A percentile compares a stretch with the other conserved stretches of the same genome.
Conservation (phyloP, 2,329 filamentous ascomycete species). For the Pseudodiploospora longispora region DNA sequence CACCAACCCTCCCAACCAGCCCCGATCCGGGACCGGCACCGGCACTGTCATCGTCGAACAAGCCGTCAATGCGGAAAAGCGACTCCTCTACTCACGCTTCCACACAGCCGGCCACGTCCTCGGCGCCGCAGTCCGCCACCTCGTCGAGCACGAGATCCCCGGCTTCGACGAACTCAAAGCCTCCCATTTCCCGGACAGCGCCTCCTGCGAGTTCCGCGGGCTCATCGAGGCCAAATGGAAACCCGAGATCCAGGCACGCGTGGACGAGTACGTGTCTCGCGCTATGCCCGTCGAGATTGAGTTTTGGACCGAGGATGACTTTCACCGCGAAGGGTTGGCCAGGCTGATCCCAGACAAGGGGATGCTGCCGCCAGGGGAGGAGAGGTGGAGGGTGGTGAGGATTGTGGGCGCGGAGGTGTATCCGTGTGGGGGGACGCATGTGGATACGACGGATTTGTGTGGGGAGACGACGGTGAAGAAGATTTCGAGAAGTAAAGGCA, state of each 20-base stretch:
- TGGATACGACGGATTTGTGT: slow-evolving; percentile 49
- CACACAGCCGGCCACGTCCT: slow-evolving; percentile 71
- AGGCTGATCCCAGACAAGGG: slow-evolving; percentile 45
- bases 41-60: slow-evolving; percentile 43
- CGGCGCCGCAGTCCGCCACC: slow-evolving; percentile 55
- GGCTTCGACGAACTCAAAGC: slow-evolving; percentile 62
- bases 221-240: slow-evolving; percentile 57
- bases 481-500: slow-evolving; percentile 57
- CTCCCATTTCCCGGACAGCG: slow-evolving; percentile 60
- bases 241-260: slow-evolving; percentile 49
- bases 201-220: slow-evolving; percentile 60
- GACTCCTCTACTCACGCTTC: slow-evolving; percentile 56
- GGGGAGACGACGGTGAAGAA: slow-evolving; percentile 58
- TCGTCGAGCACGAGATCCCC: slow-evolving; percentile 42
- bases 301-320: slow-evolving; percentile 60
- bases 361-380: slow-evolving; percentile 34
- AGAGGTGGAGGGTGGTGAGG: slow-evolving; percentile 58
- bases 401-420: slow-evolving; percentile 63
- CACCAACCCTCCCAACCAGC: slow-evolving; percentile 10
- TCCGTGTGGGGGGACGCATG: slow-evolving; percentile 70
- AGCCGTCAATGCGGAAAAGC: slow-evolving; percentile 50
- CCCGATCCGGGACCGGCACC: slow-evolving; percentile 23
- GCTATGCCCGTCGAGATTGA: slow-evolving; percentile 51
- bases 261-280: slow-evolving; percentile 49
- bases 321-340: slow-evolving; percentile 44